Base-by-base conservation (phyloP, 495 filamentous ascomycete species). In the Ramalina peruviana region DNA sequence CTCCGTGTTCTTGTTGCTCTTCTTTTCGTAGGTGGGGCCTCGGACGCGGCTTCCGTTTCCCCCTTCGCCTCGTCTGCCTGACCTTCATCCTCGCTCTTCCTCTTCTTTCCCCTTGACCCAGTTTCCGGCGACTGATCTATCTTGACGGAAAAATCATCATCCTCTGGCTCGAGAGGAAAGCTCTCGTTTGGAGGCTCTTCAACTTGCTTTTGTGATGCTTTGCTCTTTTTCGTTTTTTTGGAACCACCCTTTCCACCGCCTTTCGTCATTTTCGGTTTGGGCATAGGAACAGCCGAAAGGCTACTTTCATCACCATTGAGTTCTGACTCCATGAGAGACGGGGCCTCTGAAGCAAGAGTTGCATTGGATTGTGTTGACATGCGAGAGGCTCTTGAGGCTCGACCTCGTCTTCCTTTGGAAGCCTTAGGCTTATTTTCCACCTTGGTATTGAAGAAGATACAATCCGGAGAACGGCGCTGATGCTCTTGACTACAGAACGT, bases 401-500 rank as follows among this genome's bases (percentile, higher is more conserved):
- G 75, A 26, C 64, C 63, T 47, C 81, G 85, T 57, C 65, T 52
- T 27, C 65, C 61, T n/a, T 42, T 44, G n/a, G 63, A 60, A 4
- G 60, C 57, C 55, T 80, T 80, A 51, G 78, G 69, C 17, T 70
- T 64, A 15, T 71, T 63, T 48, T 72, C 73, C 13, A 58, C 58
- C 26, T 64, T 64, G 19, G 75, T 73, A 0, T 70, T 67, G 58
- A 97, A 96, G 69, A 96, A 98, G 15, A 76, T 68, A 61, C 92
- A 98, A 30, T 82, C 71, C 1, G 85, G 75, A 3, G 82, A 81
- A 46, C 92, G 83, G 19, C 77, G 78, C 53, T 76, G 74, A 58
- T 98, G 92, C 63, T 98, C 92, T 48, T 90, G 80, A 62, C 88
- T 94, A 45, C 13, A 21, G 23, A 40, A 21, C 42, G 63, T 56